phyloP scores from a whole-genome alignment of 495 filamentous ascomycete species.

The Rusavskia elegans region DNA sequence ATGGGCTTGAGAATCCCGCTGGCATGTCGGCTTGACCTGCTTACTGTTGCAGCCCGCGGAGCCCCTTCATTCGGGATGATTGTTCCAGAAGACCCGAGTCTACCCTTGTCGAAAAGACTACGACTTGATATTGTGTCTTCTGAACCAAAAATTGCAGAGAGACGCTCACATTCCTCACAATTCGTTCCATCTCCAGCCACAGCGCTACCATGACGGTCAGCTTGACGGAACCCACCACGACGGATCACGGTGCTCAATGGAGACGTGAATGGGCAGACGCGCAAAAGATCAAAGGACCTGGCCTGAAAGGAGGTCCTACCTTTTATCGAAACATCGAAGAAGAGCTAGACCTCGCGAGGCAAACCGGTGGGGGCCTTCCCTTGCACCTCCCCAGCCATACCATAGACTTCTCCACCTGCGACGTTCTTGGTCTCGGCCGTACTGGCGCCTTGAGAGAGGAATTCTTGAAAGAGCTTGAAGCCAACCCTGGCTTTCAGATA shows the following conservation, averaged over 20 bases:
- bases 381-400: conserved; percentile 12
- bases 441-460: conserved; percentile 18
- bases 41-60: too few relatives aligned
- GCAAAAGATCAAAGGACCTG: background rate
- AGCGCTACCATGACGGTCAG: background rate
- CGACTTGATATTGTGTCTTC: too few relatives aligned
- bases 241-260: too few relatives aligned
- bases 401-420: conserved; percentile 31
- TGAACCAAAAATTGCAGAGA: too few relatives aligned
- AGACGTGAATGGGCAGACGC: background rate
- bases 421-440: conserved; percentile 28
- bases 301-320: conserved; percentile 10
- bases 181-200: background rate
- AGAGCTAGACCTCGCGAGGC: conserved; percentile 15
- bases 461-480: conserved; percentile 19
- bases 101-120: too few relatives aligned
- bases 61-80: too few relatives aligned
- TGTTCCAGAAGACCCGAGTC: too few relatives aligned
- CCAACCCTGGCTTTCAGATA: conserved; percentile 22
- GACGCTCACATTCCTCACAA: too few relatives aligned
- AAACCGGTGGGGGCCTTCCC: conserved; percentile 1
- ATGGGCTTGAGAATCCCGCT: too few relatives aligned
- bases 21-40: too few relatives aligned
- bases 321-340: conserved; percentile 21
- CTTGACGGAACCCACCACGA: too few relatives aligned